Conservation (phyloP, 1,284 basidiomycete species). For the Crucibulum parvulum region DNA sequence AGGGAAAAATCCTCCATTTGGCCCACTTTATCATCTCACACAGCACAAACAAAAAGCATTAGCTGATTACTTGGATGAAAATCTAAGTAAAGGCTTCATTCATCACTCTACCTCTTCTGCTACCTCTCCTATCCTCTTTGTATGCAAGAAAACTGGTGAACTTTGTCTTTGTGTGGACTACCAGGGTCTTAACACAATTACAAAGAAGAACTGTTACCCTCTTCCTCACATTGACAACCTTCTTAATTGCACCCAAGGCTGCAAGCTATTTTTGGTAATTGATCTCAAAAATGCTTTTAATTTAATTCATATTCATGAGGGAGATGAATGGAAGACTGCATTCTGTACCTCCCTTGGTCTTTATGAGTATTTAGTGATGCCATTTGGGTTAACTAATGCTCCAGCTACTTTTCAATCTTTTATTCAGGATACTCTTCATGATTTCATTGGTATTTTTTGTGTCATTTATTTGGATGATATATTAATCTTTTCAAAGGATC, state of each 20-base stretch:
- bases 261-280: slow-evolving; percentile 26
- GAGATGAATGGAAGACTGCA: slow-evolving; percentile 43
- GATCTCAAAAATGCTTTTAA: slow-evolving; percentile 29
- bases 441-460: slow-evolving; percentile 36
- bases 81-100: slow-evolving; percentile 42
- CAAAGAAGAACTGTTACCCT: slow-evolving; percentile 40
- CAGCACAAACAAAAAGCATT: slow-evolving; percentile 37
- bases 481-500: slow-evolving; percentile 26
- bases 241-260: slow-evolving; percentile 30
- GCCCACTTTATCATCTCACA: slow-evolving; percentile 40
- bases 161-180: slow-evolving; percentile 48
- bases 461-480: slow-evolving; percentile 43
- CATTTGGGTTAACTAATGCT: slow-evolving; percentile 37
- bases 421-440: slow-evolving; percentile 45
- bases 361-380: slow-evolving; percentile 45
- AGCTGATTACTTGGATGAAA: slow-evolving; percentile 40
- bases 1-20: slow-evolving; percentile 35
- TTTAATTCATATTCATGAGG: slow-evolving; percentile 34
- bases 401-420: slow-evolving; percentile 36
- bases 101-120: slow-evolving; percentile 39
- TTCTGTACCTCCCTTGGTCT: slow-evolving; percentile 39
- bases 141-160: slow-evolving; percentile 27
- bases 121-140: slow-evolving; percentile 50
- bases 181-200: slow-evolving; percentile 42
- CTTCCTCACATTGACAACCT: slow-evolving; percentile 44